Evolutionary conservation across 805 yeast genomes (phyloP), one percentile per base, ranked within the genome.

Genomic region (Jamesozyma piceae): DNA sequence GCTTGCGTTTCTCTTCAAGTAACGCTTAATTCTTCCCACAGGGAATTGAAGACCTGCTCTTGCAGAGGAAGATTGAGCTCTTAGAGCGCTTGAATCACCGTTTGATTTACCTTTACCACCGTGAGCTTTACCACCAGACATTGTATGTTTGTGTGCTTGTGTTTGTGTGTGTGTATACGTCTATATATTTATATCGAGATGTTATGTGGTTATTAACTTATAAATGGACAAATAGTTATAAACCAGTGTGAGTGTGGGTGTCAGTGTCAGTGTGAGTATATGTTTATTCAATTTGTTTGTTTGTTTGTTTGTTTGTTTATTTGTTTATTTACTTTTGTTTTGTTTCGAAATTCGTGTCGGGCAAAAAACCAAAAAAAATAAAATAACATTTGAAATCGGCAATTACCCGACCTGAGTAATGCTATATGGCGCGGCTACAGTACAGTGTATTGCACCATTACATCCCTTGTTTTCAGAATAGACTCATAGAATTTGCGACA

Each of bases 1-100:
- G 63, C 86, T 92, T 18, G 95, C 95, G 51, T 82, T 85, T 65
- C 75, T 81, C 73, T 89, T 90, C 66, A 92, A 74, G 64, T 88
- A 90, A 72, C 98, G 80, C 77, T 92, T 90, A 56, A 92, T 88
- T 81, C 99, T 87, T 47, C 99, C 99, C 31, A 94, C 97, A 39
- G 99, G 99, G 71, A 92, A 92, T 64, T 83, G 92, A 63, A 88
- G 71, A 21, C 96, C 96, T 22, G 96, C 96, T 65, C 94, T 80
- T 9, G 95, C 95, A 5, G 95, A 85, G 55, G 89, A 95, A 13
- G 95, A 84, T 55, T 83, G 89, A 19, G 90, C 74, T 49, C 76
- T 72, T 42, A 65, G 45, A 5, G 45, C 45, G 11, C 37, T 21
- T 9, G 57, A 53, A 21, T 72, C 72, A 39, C 77, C 77, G 28